Evolutionary conservation across 2,329 filamentous ascomycete genomes (phyloP).

Genomic region (Fusarium solani-melongenae): DNA sequence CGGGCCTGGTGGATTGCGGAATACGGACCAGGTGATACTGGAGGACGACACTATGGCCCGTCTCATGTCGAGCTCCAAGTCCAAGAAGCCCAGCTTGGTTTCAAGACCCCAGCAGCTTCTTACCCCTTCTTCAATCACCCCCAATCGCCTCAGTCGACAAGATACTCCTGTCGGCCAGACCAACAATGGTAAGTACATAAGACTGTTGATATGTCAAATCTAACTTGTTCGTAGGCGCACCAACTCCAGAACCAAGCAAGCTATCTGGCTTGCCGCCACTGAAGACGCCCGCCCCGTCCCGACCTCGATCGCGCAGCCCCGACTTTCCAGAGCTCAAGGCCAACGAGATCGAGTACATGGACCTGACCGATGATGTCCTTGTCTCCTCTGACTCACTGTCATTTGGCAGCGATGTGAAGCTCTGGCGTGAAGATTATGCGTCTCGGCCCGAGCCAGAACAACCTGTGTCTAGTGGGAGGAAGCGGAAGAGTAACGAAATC

Average conservation of each 20-base stretch:
- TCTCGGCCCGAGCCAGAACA: slow-evolving; percentile 53
- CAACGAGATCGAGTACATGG: slow-evolving; percentile 52
- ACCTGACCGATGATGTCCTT: slow-evolving; percentile 52
- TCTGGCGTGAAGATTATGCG: slow-evolving; percentile 58
- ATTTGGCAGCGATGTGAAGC: slow-evolving; percentile 51
- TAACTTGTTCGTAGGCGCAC: slow-evolving; percentile 12
- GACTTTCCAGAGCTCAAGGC: slow-evolving; percentile 51
- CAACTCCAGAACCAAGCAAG: slow-evolving; percentile 36
- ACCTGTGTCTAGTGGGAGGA: slow-evolving; percentile 55
- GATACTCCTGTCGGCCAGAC: slow-evolving; percentile 19
- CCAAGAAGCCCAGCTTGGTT: slow-evolving; percentile 58
- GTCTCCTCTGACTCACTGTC: slow-evolving; percentile 49
- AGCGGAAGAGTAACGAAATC: slow-evolving; percentile 64
- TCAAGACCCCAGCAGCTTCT: slow-evolving; percentile 53
- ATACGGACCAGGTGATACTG: slow-evolving; percentile 42
- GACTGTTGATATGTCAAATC: background rate
- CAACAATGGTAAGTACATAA: slow-evolving; percentile 13
- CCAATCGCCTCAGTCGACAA: slow-evolving; percentile 30
- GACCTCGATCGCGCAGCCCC: slow-evolving; percentile 36
- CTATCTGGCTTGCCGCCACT: slow-evolving; percentile 41
- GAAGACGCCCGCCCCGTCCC: slow-evolving; percentile 25
- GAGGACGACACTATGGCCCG: slow-evolving; percentile 57
- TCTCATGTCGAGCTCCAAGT: slow-evolving; percentile 55
- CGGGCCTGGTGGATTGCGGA: slow-evolving; percentile 31
- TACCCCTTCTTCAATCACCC: slow-evolving; percentile 50